Evolutionary conservation across 2,329 filamentous ascomycete genomes (phyloP), one percentile per base, ranked within the genome.

Genomic region (Neonectria punicea): DNA sequence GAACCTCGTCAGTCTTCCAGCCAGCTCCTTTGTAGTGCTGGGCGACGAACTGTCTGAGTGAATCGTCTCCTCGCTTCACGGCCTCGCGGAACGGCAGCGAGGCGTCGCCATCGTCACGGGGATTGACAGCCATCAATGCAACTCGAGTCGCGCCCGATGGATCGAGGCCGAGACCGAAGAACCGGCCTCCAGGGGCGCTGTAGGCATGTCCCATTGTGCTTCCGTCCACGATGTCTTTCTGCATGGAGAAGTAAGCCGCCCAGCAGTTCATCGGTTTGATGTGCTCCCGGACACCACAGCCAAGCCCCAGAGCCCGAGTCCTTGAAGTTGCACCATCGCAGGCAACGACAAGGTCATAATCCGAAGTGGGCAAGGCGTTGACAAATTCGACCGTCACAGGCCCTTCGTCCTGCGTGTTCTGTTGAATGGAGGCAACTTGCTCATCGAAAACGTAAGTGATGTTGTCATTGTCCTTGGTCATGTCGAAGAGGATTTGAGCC

Each of bases 261-360:
- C 82, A 85, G 62, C 57, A 68, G 66, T 82, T 80, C 8, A 74
- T 68, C 0, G 79, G 71, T 1, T 68, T 36, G 28, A 84, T 73
- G 61, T 83, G 70, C 54, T 83, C 78, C 51, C 78, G 76, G 1
- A 79, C 74, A 41, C 75, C 76, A 56, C 80, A 80, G 9, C 73
- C 76, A 10, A 85, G 73, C 14, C 79, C 82, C 9, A 85, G 76
- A 2, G 82, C 80, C 49, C 84, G 77, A 28, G 82, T 85, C 44
- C 79, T 75, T 3, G 84, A 86, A 2, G 78, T 81, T 11, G 81
- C 73, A 2, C 84, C 84, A 63, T 86, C 84, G 59, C 80, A 82
- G 22, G 81, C 83, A 13, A 86, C 80, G 16, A 86, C 79, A 3
- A 86, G 78, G 60, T 85, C 83, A 65, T 77, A 85, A n/a, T 79